Conservation (phyloP, 2,329 filamentous ascomycete genomes). For the Diaporthe ilicicola region DNA sequence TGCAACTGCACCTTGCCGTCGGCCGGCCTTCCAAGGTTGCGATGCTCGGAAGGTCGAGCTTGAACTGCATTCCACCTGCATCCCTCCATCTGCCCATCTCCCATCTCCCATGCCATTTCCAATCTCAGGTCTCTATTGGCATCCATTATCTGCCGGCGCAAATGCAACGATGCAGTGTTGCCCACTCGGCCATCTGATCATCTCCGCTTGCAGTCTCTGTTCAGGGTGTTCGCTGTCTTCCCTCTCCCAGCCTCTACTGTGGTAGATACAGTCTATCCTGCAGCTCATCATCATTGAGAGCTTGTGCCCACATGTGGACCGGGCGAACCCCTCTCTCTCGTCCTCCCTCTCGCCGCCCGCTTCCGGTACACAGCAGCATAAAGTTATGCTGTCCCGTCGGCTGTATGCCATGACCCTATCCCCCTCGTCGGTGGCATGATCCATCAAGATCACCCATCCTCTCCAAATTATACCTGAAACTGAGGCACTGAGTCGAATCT, state of each 20-base stretch:
- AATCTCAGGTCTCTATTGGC: not conserved
- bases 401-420: not conserved
- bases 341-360: not conserved
- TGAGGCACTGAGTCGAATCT: conserved; percentile 1
- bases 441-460: not conserved
- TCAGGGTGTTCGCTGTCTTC: not conserved
- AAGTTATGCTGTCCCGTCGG: not conserved
- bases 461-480: not conserved
- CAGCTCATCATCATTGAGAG: not conserved
- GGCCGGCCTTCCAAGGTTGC: conserved; percentile 1
- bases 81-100: conserved; percentile 6
- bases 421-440: not conserved
- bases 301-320: not conserved
- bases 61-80: not conserved
- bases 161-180: not conserved
- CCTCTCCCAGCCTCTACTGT: not conserved
- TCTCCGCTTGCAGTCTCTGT: not conserved
- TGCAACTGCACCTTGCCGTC: not conserved
- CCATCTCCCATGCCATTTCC: not conserved
- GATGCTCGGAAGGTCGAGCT: not conserved
- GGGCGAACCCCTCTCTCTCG: not conserved
- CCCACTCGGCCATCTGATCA: not conserved
- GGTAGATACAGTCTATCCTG: not conserved
- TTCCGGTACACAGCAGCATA: not conserved
- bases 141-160: not conserved